Base-by-base conservation (phyloP, 208 protist species). In the Wallacemonas rigidus region DNA sequence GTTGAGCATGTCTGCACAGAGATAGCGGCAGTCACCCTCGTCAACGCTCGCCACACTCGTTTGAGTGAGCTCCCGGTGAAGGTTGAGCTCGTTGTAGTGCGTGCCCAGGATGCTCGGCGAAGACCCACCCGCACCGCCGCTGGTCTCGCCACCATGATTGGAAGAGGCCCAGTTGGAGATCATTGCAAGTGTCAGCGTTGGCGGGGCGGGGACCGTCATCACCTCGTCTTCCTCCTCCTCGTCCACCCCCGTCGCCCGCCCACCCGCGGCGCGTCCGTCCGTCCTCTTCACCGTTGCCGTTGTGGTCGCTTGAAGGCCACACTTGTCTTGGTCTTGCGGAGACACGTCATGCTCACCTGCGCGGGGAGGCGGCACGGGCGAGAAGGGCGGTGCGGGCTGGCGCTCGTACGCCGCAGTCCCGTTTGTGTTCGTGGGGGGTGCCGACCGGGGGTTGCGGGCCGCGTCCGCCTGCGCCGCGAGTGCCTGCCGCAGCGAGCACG, bases 1-100 rank as follows among this genome's bases (percentile, higher is more conserved):
- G 79, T 98, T 98, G 36, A 98, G 79, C 94, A 98, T 97, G 69
- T 98, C 94, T 0, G 81, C 65, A 74, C 92, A 93, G 2, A 98
- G 73, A 77, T 98, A 98, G 50, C 92, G 87, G 72, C 88, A 93
- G 79, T 98, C 94, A 15, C 94, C 94, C 69, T 98, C 94, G 54
- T 98, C 94, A 8, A 95, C 77, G 77, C 88, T 94, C n/a, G 73
- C 69, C 17, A 81, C 79, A 72, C 88, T 96, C 48, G 76, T 69
- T 73, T 96, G 86, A 11, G 75, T 77, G 43, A 48, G 45, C 67
- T 77, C 75, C 26, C 61, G 57, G 3, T 15, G 15, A 17, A 54
- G 45, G n/a, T 72, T 74, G n/a, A 35, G 57, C 2, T 83, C 79
- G 50, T 38, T 63, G 67, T 62, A 75, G 56, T 12, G 17, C 47